Evolutionary conservation across 1,139 yeast species (phyloP).

Genomic region (Suhomyces anneliseae): DNA sequence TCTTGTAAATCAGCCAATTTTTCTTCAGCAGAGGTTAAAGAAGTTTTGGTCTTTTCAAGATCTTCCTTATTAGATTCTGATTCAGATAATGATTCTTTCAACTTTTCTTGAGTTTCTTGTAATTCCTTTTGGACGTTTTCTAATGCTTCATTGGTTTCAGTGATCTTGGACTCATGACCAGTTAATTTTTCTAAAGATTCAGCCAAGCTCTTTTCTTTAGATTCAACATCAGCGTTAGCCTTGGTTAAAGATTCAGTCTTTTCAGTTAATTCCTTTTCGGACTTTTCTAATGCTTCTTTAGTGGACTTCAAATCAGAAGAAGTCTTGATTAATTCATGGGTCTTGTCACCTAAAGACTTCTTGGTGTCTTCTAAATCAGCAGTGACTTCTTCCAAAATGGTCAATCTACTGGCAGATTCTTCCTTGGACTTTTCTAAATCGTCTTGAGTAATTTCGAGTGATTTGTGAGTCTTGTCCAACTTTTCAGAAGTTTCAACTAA

Average conservation of each 20-base stretch:
- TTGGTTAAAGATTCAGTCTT: too few species aligned
- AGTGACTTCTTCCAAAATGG: not conserved
- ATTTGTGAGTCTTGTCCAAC: not conserved
- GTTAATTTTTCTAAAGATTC: too few species aligned
- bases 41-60: not conserved
- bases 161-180: not conserved
- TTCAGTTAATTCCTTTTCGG: not conserved
- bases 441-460: not conserved
- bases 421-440: not conserved
- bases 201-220: not conserved
- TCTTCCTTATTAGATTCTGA: not conserved
- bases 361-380: not conserved
- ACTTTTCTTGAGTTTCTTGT: not conserved
- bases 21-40: not conserved
- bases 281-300: not conserved
- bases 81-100: not conserved
- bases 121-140: not conserved
- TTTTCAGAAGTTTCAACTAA: not conserved
- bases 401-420: not conserved
- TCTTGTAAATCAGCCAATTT: not conserved
- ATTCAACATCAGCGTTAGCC: too few species aligned
- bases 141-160: not conserved
- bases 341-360: constrained; percentile 1
- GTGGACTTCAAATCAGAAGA: constrained; percentile 2
- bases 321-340: not conserved